Percentiles rank a stretch among this genome's conserved stretches.
These are phyloP conservation scores for Hydrangea macrophylla DNA, from an alignment of 148 eudicot genomes.

Conservation along the genomic window DNA sequence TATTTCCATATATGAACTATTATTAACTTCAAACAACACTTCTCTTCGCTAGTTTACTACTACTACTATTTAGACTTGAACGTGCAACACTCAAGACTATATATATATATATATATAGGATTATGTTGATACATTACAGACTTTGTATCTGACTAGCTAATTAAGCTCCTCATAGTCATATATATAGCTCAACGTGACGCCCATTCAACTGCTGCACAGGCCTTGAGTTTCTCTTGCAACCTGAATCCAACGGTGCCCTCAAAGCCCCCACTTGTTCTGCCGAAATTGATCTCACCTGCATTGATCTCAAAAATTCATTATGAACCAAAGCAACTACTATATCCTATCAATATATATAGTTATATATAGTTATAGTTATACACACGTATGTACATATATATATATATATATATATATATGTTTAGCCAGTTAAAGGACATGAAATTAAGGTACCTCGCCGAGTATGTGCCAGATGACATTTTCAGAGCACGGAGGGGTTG, in stretches of 20 bases:
- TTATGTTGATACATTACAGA: no score
- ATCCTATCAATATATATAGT: no score
- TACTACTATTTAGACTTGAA: no score
- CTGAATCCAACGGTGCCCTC: conserved; percentile 38
- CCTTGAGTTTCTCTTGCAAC: conserved; percentile 57
- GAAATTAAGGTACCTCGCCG: conserved; percentile 38
- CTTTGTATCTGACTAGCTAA: no score
- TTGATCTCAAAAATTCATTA: background rate
- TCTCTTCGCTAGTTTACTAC: no score
- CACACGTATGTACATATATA: background rate
- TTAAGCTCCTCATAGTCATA: no score
- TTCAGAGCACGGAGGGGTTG: conserved; percentile 92
- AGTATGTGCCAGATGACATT: conserved; percentile 59
- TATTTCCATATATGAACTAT: no score
- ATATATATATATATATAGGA: no score
- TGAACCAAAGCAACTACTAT: no score
- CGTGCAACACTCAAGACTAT: no score
- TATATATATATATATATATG: no score
- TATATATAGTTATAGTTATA: background rate
- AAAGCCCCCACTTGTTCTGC: conserved; percentile 38
- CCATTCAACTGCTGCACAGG: conserved; percentile 59
- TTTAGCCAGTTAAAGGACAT: background rate
- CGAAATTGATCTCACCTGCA: conserved; percentile 56
- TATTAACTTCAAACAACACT: no score
- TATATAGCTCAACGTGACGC: conserved; percentile 41